Evolutionary conservation across 2,329 filamentous ascomycete species (phyloP), one percentile per base, ranked within the genome.

Genomic region (Amylocarpus encephaloides): DNA sequence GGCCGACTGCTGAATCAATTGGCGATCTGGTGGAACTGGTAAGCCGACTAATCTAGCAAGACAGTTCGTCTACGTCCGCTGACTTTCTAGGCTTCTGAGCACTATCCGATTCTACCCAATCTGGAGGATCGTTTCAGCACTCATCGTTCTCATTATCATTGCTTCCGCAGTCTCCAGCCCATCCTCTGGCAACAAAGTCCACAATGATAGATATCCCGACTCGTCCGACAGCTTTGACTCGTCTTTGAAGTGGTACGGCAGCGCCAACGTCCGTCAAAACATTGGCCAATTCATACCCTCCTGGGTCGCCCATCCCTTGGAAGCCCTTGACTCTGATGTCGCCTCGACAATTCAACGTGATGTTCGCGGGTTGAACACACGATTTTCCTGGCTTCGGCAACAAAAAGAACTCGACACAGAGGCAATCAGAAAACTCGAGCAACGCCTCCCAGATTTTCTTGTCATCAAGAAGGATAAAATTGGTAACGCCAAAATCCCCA

Each of bases 401-500:
- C 46, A 48, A 30, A 43, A 40, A 4, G 46, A 52, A 16, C 33
- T 66, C 12, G 54, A 63, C 5, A 58, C 71, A 12, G 70, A 71
- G 32, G 50, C 66, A 2, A 46, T 68, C 26, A 45, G 59, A 4
- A 55, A 59, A 3, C 61, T 85, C 2, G 62, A 75, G 42, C 59
- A 67, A 0, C 66, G 76, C 3, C 65, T 88, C 2, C 84, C 85
- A 0, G 71, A 75, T 11, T 59, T 76, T 9, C 69, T 88, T 4
- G 75, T 78, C 52, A 74, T 85, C 56, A 71, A 75, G 12, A 71
- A 73, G 6, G 69, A 75, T 50, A 65, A 69, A 32, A 65, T 77
- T 29, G 83, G 82, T 12, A 72, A 75, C 9, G 66, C 71, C 0
- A 67, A 76, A 18, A 76, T 88, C 13, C 69, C 77, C 0, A 71